These are phyloP conservation scores for Neocucurbitaria cava DNA, from an alignment of 2,329 filamentous ascomycete species.

Conservation along the genomic window DNA sequence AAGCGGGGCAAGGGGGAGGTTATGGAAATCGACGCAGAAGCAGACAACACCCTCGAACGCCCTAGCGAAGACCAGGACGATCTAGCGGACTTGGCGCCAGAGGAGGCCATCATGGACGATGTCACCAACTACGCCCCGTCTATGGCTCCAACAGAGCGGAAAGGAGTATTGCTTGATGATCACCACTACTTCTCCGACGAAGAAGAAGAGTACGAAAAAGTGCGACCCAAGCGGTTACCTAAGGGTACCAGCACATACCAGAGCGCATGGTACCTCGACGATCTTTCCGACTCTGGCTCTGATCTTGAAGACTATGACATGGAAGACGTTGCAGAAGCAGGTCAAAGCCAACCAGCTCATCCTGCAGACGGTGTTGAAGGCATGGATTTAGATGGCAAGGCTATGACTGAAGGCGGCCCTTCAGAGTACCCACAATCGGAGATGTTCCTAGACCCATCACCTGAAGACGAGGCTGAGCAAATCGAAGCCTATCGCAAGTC, in stretches of 20 bases:
- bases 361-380: conserved; percentile 87
- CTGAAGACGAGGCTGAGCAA: conserved; percentile 83
- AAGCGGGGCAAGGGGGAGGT: conserved; percentile 67
- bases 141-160: conserved; percentile 61
- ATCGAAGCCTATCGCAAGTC: conserved; percentile 81
- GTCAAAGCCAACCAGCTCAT: conserved; percentile 61
- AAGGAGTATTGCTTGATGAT: conserved; percentile 92
- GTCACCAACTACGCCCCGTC: conserved; percentile 58
- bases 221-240: conserved; percentile 76
- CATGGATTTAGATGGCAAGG: conserved; percentile 56
- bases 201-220: conserved; percentile 66
- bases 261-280: conserved; percentile 88
- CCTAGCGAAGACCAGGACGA: conserved; percentile 85
- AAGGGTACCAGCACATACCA: conserved; percentile 95
- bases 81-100: conserved; percentile 81
- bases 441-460: conserved; percentile 80
- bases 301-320: conserved; percentile 71
- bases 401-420: conserved; percentile 76
- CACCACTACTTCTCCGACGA: conserved; percentile 98
- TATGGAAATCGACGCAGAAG: conserved; percentile 71
- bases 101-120: conserved; percentile 81
- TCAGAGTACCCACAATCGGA: conserved; percentile 95
- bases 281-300: conserved; percentile 83
- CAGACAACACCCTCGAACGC: conserved; percentile 66
- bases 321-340: conserved; percentile 64